Evolutionary conservation across 371 early-diverging fungal genomes (phyloP).

Genomic region (Mortierella sp.): DNA sequence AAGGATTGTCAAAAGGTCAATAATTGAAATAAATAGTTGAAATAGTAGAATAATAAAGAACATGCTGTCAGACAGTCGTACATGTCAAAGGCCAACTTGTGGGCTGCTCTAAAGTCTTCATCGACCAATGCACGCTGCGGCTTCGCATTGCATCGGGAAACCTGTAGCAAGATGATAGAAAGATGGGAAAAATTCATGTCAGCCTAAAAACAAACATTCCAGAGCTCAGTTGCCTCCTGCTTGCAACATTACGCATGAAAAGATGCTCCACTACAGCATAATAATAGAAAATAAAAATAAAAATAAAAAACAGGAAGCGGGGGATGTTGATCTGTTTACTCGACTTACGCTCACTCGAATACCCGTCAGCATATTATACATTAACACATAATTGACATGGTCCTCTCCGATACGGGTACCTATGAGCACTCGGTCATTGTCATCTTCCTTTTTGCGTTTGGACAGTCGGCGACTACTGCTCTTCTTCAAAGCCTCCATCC

Average conservation of each 20-base stretch:
- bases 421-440: conserved; percentile 67
- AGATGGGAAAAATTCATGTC: not conserved
- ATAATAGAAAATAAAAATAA: not conserved
- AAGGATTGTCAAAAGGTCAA: not conserved
- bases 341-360: conserved; percentile 82
- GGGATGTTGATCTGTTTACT: not conserved
- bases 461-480: conserved; percentile 55
- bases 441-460: conserved; percentile 63
- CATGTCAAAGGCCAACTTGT: conserved; percentile 95
- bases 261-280: not conserved
- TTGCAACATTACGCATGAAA: not conserved
- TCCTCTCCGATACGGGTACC: conserved; percentile 77
- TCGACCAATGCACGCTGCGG: conserved; percentile 75
- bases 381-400: conserved; percentile 83
- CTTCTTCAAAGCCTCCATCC: conserved; percentile 52
- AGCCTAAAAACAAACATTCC: conserved; percentile 11
- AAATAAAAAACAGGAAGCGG: not conserved
- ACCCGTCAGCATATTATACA: conserved; percentile 98
- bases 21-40: not conserved
- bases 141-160: conserved; percentile 91
- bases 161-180: conserved; percentile 36
- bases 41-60: not conserved
- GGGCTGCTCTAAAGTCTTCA: conserved; percentile 87
- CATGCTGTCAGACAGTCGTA: conserved; percentile 48
- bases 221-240: not conserved